Evolutionary conservation across 108 stramenopile genomes (phyloP), one percentile per base, ranked within the genome.

Genomic region (Asterionellopsis glacialis): DNA sequence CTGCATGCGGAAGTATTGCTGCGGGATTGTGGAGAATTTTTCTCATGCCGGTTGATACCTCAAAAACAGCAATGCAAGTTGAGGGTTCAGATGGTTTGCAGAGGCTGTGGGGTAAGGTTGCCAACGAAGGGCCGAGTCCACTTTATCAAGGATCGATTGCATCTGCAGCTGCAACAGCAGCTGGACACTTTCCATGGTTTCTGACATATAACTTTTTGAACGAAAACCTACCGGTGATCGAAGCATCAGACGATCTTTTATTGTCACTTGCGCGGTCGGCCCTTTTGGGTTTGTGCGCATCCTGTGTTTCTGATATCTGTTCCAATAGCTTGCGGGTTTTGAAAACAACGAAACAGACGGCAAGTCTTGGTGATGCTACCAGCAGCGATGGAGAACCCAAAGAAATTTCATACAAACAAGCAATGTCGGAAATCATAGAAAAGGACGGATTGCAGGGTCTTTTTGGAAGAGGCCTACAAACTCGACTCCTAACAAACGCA

Each of bases 21-120:
- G 97, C 97, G 18, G 95, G 88, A 22, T 27, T 73, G 15, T 98
- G 93, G 90, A 68, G 97, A 52, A 90, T 95, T 19, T 23, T 88
- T 64, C 60, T 96, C 16, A 95, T 92, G 91, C 97, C 97, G 0
- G 70, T 98, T 41, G 97, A 98, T 74, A 84, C 94, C n/a, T 84
- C 75, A 51, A 98, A 98, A 68, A 96, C 95, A n/a, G 90, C 75
- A 43, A 80, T 95, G 75, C 94, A 94, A 72, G 95, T 97, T 21
- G 92, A 95, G 70, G 95, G 90, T 1, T 14, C 45, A 41, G 73
- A 78, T 19, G 88, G 83, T 6, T 45, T 87, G 51, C 57, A 74
- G 33, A 61, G 63, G 19, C 53, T 90, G 27, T 66, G 67, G 55
- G 59, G 61, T 41, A 58, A 68, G 38, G 79, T 80, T 11, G 26